Evolutionary conservation across 2,329 filamentous ascomycete genomes (phyloP), one percentile per base, ranked within the genome.

Genomic region (Colletotrichum costaricense): DNA sequence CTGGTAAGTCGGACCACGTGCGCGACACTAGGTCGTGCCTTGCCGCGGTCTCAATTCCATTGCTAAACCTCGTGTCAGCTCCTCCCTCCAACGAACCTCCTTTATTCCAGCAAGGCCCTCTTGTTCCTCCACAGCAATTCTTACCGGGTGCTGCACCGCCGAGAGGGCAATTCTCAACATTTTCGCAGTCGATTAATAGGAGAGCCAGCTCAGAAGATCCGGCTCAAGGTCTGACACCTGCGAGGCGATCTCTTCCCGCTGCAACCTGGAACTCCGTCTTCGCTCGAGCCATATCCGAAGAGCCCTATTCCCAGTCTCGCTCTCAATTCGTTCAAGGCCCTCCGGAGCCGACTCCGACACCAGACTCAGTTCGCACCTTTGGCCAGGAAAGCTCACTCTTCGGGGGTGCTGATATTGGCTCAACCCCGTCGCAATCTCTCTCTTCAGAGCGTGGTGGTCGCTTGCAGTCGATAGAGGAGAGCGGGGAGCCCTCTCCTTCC

Each of bases 361-460:
- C 63, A 5, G 74, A 75, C 4, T 72, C 74, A 12, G 9, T 49
- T 2, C 73, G 74, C 9, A 75, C 69, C 12, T 76, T 75, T 38
- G 66, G 69, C 12, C 57, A 74, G 24, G 74, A 76, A 52, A 76
- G 74, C 56, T 72, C 67, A 14, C 38, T 76, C 6, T 76, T 65
- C 14, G 58, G 63, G 19, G 66, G 46, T 12, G 73, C 73, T 11
- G 42, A 30, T 7, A 58, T 75, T 22, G 54, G 26, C 3, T 75
- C 67, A 8, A 58, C 64, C 12, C 57, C 67, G 22, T 58, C 65
- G 5, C 55, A 49, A 19, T 52, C 49, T 5, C 14, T n/a, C 5
- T 49, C 35, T 2, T 54, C 58, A 28, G 42, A 49, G 52, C 55
- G 35, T 35, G 35, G 33, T 11, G 46, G 67, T 30, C 55, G 30